A percentile compares a stretch with the other conserved stretches of the same genome.
These are phyloP conservation scores for Cercospora sp. DNA, from an alignment of 2,329 filamentous ascomycete species.

Conservation along the genomic window DNA sequence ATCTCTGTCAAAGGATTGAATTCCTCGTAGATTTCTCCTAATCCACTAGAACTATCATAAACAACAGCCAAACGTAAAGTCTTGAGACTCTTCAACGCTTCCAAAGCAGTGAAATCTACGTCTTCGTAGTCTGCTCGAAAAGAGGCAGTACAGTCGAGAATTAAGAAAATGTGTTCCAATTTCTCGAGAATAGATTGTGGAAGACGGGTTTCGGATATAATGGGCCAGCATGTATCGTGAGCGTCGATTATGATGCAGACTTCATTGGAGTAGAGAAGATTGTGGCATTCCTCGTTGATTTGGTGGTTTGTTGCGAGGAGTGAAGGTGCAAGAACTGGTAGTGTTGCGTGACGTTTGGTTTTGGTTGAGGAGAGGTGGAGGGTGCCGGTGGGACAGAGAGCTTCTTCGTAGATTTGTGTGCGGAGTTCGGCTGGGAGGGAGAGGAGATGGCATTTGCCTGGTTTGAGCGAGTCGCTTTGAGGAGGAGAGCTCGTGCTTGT, in stretches of 20 bases:
- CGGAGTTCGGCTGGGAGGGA: conserved; percentile 33
- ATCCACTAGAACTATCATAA: neutral
- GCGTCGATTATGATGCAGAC: conserved; percentile 45
- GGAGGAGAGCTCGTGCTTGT: neutral
- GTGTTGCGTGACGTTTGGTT: conserved; percentile 24
- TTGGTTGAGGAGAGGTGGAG: conserved; percentile 26
- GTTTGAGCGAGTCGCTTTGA: neutral
- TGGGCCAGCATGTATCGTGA: conserved; percentile 32
- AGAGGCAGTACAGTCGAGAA: conserved; percentile 31
- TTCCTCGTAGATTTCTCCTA: neutral
- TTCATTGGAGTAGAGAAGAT: conserved; percentile 41
- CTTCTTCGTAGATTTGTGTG: conserved; percentile 28
- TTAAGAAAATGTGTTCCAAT: conserved; percentile 28
- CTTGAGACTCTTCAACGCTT: conserved; percentile 12
- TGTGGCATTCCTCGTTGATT: conserved; percentile 43
- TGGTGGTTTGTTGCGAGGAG: conserved; percentile 44
- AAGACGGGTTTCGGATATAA: conserved; percentile 28
- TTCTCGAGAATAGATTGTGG: conserved; percentile 27
- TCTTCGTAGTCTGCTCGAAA: conserved; percentile 28
- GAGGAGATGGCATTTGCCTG: conserved; percentile 24
- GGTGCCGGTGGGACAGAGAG: conserved; percentile 26
- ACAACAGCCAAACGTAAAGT: conserved; percentile 15
- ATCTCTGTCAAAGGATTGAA: conserved; percentile 7
- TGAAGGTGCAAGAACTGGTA: conserved; percentile 39
- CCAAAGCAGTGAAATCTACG: conserved; percentile 28